These are phyloP conservation scores for Puccinia horiana DNA, from an alignment of 1,284 basidiomycete genomes.

Conservation along the genomic window DNA sequence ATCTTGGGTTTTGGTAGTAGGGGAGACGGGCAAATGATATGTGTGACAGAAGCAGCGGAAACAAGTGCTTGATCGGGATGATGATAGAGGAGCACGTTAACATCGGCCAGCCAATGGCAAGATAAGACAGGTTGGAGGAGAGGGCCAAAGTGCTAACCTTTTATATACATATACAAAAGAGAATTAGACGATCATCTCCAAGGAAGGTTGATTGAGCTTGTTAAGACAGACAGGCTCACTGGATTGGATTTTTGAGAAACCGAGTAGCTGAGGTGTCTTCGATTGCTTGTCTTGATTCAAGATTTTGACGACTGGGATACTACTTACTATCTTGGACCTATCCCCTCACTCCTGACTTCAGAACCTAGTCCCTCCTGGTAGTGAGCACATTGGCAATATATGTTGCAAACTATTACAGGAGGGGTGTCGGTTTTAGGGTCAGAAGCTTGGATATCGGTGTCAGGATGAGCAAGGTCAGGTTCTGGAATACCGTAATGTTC, in stretches of 20 bases:
- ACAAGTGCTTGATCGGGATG: slow-evolving; percentile 88
- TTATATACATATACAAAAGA: too few species aligned
- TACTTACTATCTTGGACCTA: too few species aligned
- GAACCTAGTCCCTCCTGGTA: too few species aligned
- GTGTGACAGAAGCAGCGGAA: slow-evolving; percentile 51
- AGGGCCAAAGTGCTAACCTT: slow-evolving; percentile 80
- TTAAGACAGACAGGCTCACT: slow-evolving; percentile 61
- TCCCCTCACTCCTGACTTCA: too few species aligned
- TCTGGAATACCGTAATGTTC: too few species aligned
- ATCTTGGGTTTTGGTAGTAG: slow-evolving; percentile 76
- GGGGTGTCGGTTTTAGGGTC: too few species aligned
- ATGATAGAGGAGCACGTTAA: slow-evolving; percentile 84
- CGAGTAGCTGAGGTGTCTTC: slow-evolving; percentile 69
- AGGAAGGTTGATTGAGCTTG: neutral
- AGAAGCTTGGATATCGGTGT: too few species aligned
- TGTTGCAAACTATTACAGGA: too few species aligned
- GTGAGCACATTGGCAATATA: too few species aligned
- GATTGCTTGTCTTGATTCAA: slow-evolving; percentile 83
- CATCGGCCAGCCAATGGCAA: slow-evolving; percentile 87
- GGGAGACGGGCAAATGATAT: slow-evolving; percentile 54
- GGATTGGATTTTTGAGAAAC: slow-evolving; percentile 78
- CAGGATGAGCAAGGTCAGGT: too few species aligned
- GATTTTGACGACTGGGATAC: slow-evolving; percentile 79
- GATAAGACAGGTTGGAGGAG: slow-evolving; percentile 75
- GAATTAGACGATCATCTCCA: too few species aligned